Conservation (phyloP, 305 asterid genomes). For the Fraxinus dipetala region DNA sequence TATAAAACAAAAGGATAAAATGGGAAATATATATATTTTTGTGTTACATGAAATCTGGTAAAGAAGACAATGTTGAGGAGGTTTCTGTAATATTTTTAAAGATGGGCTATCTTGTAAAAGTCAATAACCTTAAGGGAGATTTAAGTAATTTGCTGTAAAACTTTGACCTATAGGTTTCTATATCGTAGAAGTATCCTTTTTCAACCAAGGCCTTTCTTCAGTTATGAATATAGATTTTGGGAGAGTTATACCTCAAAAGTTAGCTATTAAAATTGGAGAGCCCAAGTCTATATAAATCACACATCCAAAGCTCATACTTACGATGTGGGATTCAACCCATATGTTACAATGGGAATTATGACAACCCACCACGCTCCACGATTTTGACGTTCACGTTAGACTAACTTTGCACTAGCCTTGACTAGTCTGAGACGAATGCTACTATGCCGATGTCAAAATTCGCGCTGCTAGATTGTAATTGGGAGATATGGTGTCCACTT, state of each 20-base stretch:
- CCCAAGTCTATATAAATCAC: not conserved
- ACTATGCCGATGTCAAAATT: too few relatives aligned
- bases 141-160: not conserved
- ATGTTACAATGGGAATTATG: not conserved
- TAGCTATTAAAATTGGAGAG: not conserved
- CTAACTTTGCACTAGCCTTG: not conserved
- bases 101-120: not conserved
- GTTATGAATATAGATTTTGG: not conserved
- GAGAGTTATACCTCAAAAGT: not conserved
- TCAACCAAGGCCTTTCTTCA: not conserved
- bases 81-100: not conserved
- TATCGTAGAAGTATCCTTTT: not conserved
- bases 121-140: not conserved
- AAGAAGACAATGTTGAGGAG: not conserved
- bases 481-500: not conserved
- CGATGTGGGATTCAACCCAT: not conserved
- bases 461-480: not conserved
- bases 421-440: not conserved
- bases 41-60: not conserved
- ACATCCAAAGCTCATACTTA: not conserved
- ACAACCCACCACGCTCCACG: not conserved
- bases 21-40: not conserved
- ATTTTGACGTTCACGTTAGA: too few relatives aligned
- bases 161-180: slow-evolving; percentile 7
- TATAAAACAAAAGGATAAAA: too few relatives aligned